A percentile compares a stretch with the other conserved stretches of the same genome.
phyloP scores from a whole-genome alignment of 176 grass and related monocot genomes.

The Secale cereale region DNA sequence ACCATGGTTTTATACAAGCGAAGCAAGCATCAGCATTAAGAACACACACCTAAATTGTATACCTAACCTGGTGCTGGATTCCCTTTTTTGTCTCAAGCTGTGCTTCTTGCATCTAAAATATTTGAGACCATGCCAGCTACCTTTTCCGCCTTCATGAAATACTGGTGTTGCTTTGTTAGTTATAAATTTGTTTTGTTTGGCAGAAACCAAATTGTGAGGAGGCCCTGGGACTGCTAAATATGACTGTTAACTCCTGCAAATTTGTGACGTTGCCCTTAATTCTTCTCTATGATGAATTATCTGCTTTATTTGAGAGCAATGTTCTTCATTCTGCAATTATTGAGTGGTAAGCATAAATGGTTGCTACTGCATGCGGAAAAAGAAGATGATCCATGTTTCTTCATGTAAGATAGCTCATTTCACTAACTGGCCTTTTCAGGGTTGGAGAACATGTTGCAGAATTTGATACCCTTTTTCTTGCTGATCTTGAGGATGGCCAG shows the following conservation, averaged over 20 bases:
- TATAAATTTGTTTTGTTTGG: conserved; percentile 22
- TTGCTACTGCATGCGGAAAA: neutral
- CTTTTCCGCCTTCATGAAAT: conserved; percentile 8
- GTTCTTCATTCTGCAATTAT: conserved; percentile 57
- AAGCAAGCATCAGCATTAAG: conserved; percentile 9
- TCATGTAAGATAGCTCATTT: conserved; percentile 16
- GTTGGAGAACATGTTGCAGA: conserved; percentile 57
- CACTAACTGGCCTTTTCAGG: conserved; percentile 38
- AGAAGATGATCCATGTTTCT: neutral
- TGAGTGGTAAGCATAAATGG: conserved; percentile 61
- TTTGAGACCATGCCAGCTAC: neutral
- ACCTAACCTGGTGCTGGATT: neutral
- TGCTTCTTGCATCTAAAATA: conserved; percentile 3
- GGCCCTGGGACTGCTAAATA: conserved; percentile 71
- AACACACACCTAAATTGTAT: neutral
- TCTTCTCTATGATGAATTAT: conserved; percentile 84
- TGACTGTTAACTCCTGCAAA: conserved; percentile 81
- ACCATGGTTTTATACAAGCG: conserved; percentile 7
- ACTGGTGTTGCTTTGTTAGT: neutral
- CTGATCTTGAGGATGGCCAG: conserved; percentile 70
- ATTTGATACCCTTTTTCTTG: conserved; percentile 72
- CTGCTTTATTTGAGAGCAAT: conserved; percentile 57
- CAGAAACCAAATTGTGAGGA: conserved; percentile 81
- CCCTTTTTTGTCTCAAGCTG: conserved; percentile 4
- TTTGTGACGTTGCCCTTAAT: conserved; percentile 57